These are phyloP conservation scores for Prunus dulcis DNA, from an alignment of 306 rosid genomes.

Conservation along the genomic window DNA sequence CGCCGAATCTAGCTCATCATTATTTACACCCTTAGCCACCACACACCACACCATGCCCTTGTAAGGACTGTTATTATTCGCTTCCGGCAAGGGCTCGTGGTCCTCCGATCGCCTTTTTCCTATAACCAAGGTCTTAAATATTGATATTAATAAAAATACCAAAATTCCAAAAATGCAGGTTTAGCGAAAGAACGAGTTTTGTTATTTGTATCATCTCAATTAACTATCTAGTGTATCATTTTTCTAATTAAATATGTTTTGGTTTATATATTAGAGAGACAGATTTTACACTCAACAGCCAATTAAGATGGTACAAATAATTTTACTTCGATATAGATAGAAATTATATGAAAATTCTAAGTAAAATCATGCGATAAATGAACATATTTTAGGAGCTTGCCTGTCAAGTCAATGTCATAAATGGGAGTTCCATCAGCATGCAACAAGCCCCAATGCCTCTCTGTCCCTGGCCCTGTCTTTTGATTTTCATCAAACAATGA, in stretches of 20 bases:
- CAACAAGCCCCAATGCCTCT: constrained; percentile 77
- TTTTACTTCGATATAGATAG: too few species aligned
- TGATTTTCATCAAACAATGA: constrained; percentile 67
- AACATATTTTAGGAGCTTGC: constrained; percentile 13
- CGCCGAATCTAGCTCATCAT: constrained; percentile 23
- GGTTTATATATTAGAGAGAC: too few species aligned
- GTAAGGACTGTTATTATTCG: constrained; percentile 33
- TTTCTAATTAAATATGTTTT: too few species aligned
- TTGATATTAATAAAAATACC: background rate
- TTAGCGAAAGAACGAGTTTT: background rate
- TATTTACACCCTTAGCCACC: constrained; percentile 20
- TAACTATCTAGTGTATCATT: too few species aligned
- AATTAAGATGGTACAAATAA: too few species aligned
- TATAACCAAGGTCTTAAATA: background rate
- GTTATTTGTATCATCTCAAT: too few species aligned
- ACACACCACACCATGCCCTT: constrained; percentile 49
- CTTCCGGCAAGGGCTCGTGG: background rate
- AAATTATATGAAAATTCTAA: too few species aligned
- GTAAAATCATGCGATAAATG: too few species aligned
- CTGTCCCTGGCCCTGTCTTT: constrained; percentile 60
- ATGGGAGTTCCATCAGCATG: constrained; percentile 47
- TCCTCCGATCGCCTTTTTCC: background rate
- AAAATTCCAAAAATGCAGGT: too few species aligned
- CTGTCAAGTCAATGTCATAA: constrained; percentile 63
- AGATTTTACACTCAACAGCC: too few species aligned